A percentile compares a stretch with the other conserved stretches of the same genome.
phyloP scores from a whole-genome alignment of 2,329 filamentous ascomycete species.

The Drechslerella stenobrocha region DNA sequence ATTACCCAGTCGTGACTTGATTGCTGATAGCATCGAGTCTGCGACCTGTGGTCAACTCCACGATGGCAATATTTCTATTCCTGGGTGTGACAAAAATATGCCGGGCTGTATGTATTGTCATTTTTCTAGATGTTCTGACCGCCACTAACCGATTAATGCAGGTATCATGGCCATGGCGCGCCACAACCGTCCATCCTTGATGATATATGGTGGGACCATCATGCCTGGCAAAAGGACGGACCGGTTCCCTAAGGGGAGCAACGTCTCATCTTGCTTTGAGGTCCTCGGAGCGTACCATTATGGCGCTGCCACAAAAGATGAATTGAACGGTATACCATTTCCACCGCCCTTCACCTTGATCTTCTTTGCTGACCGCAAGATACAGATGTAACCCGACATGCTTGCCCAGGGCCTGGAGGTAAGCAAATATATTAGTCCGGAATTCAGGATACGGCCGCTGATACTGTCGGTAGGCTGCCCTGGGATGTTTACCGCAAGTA shows the following conservation, averaged over 20 bases:
- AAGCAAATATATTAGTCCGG: not conserved
- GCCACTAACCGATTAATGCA: conserved; percentile 14
- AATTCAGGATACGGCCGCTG: not conserved
- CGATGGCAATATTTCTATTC: conserved; percentile 89
- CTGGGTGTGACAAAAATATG: conserved; percentile 98
- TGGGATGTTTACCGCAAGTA: conserved; percentile 94
- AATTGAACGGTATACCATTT: conserved; percentile 48
- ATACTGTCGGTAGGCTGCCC: conserved; percentile 66
- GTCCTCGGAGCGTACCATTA: conserved; percentile 81
- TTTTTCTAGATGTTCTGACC: conserved; percentile 1
- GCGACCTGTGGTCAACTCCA: conserved; percentile 83
- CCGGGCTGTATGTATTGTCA: conserved; percentile 63
- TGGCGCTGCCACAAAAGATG: conserved; percentile 62
- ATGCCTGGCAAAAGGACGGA: conserved; percentile 79
- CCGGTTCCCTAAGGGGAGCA: conserved; percentile 72
- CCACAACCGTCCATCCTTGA: conserved; percentile 83
- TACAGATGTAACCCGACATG: conserved; percentile 72
- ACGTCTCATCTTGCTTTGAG: conserved; percentile 87
- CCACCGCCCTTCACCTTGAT: conserved; percentile 61
- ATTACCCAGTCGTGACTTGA: conserved; percentile 85
- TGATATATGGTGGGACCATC: conserved; percentile 94
- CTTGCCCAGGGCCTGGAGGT: conserved; percentile 72
- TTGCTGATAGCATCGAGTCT: conserved; percentile 84
- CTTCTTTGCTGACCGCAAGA: conserved; percentile 58
- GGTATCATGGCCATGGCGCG: conserved; percentile 64